phyloP scores from a whole-genome alignment of 371 early-diverging fungal species.

The Mortierella sp. region DNA sequence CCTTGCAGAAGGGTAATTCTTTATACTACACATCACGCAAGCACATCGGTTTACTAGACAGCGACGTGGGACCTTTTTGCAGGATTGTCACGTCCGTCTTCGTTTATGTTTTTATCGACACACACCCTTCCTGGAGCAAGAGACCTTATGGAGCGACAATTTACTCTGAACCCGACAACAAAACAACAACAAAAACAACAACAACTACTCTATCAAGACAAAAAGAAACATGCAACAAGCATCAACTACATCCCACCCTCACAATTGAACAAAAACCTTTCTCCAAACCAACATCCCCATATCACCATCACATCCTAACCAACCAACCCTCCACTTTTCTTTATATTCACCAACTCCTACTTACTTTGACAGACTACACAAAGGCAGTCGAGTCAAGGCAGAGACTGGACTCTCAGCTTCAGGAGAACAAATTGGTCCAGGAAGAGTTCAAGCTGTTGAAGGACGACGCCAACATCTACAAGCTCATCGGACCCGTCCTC shows the following conservation, averaged over 20 bases:
- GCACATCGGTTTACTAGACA: background rate
- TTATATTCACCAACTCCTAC: background rate
- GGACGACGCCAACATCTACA: conserved; percentile 89
- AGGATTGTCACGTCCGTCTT: too few species aligned
- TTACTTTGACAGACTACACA: conserved; percentile 73
- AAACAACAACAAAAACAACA: background rate
- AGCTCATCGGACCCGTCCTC: conserved; percentile 95
- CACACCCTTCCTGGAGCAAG: too few species aligned
- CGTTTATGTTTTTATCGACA: too few species aligned
- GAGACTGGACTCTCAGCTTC: conserved; percentile 93
- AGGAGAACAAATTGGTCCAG: conserved; percentile 94
- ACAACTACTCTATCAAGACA: background rate
- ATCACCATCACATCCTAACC: background rate
- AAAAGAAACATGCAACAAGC: too few species aligned
- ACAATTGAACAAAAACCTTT: background rate
- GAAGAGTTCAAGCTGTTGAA: conserved; percentile 90
- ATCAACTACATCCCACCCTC: too few species aligned
- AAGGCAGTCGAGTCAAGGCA: conserved; percentile 84
- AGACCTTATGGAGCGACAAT: too few species aligned
- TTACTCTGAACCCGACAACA: too few species aligned
- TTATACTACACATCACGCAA: background rate
- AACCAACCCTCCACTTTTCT: too few species aligned
- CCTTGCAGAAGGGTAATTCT: conserved; percentile 70
- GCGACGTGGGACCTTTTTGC: background rate
- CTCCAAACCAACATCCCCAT: background rate